Base-by-base conservation (phyloP, 495 filamentous ascomycete genomes). In the Hypoxylon intermedium region DNA sequence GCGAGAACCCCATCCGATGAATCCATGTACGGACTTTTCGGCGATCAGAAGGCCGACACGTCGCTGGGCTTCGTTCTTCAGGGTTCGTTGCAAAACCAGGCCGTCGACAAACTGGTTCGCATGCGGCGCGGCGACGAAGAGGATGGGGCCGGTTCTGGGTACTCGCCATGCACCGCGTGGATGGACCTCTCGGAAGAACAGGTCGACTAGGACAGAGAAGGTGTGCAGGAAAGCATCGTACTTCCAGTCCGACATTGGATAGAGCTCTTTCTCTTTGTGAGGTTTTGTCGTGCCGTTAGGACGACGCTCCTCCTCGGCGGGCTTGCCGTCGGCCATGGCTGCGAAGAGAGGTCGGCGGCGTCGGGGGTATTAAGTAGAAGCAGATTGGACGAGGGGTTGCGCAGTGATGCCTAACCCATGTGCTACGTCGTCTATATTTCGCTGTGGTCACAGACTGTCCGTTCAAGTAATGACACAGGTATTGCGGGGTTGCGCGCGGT, bases 71-170 rank as follows among this genome's bases (percentile, higher is more conserved):
- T 97, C 92, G 55, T 82, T 86, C 53, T 89, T 86, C 16, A 98
- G 83, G 5, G 90, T 89, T 42, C 93, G 91, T 84, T 95, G 94
- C 19, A 99, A 82, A 53, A 98, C 90, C 26, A 99, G 82, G 30
- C 92, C 93, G 67, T 99, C 94, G 63, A 98, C 91, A 65, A 99
- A 99, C 87, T 98, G 94, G 72, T 98, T 98, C 41, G 94, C 95
- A 82, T 98, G 94, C 58, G 94, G 94, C 15, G 95, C 94, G n/a
- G 92, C 93, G 58, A 98, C 94, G 68, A 98, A 93, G 34, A 98
- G 91, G 50, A 98, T 83, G 0, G 94, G 93, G 1, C 91, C 94
- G 60, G 83, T 82, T 56, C 87, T 82, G 30, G 94, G 94, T 18
- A 98, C 88, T 73, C 90, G 91, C 91, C 94, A 98, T 42, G 91